Conservation (phyloP, 352 stramenopile genomes). For the Globisporangium paddicum region DNA sequence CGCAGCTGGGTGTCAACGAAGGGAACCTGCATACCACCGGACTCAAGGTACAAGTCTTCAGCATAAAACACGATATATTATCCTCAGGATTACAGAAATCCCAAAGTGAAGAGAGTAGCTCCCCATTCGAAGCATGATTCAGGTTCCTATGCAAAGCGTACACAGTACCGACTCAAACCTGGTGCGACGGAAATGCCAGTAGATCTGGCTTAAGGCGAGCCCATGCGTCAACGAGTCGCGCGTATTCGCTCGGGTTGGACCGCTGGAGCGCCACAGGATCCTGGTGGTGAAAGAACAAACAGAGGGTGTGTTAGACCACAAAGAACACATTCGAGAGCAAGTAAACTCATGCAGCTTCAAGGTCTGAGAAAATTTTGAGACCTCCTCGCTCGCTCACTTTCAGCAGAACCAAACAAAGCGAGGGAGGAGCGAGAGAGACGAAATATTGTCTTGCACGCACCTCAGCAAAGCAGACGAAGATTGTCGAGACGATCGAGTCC, state of each 20-base stretch:
- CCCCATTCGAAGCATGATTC: neutral
- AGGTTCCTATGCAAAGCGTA: neutral
- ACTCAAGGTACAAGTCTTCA: too few species aligned
- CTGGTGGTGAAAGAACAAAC: conserved; percentile 17
- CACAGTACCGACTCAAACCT: neutral
- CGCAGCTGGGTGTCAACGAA: too few species aligned
- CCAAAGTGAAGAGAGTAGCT: neutral
- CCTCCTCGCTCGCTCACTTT: neutral
- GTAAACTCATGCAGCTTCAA: neutral
- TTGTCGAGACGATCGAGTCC: conserved; percentile 80
- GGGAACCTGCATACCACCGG: too few species aligned
- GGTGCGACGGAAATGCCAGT: conserved; percentile 17
- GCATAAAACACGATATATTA: neutral
- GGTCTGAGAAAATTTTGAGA: neutral
- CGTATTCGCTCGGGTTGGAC: conserved; percentile 66
- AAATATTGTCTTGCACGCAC: conserved; percentile 26
- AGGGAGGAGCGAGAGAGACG: neutral
- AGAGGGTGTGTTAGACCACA: neutral
- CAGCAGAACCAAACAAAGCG: neutral
- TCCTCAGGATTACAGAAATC: neutral
- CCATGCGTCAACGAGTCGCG: conserved; percentile 67
- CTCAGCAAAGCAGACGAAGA: conserved; percentile 87
- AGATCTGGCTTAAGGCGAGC: conserved; percentile 67
- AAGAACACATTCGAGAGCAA: too few species aligned
- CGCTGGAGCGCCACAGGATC: conserved; percentile 65